Base-by-base conservation (phyloP, 164 flowering plant species). In the Malania oleifera region DNA sequence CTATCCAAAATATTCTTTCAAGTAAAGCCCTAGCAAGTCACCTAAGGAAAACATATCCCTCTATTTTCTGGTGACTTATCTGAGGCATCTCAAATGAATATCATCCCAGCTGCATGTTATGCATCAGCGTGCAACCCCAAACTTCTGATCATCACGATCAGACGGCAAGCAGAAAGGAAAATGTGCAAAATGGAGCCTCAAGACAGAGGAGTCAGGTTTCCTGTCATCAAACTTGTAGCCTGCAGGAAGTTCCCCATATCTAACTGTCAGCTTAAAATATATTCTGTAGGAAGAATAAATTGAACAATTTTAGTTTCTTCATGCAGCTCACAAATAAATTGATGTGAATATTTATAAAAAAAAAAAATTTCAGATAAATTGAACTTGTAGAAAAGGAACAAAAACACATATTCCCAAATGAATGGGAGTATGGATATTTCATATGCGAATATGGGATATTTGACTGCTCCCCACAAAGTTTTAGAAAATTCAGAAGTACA, bases 161-260 rank as follows among this genome's bases (percentile, higher is more conserved):
- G 80, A 60, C 48, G 82, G 77, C 48, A 67, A 76, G 25, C 72
- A 79, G 67, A 84, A 80, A 44, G 96, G 96, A 61, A 88, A 88
- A 31, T 77, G 79, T n/a, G 88, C 96, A 72, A 81, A 84, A 54
- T 75, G 75, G 57, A 88, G 81, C 60, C 62, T 83, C 69, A 86
- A 68, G 49, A 40, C 44, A 26, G 85, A 74, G 24, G 92, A 71
- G 28, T 85, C 80, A 1, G 87, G 80, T 55, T 88, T 84, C 79
- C 72, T 84, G 61, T 84, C 74, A 61, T 88, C 96, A 58, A 85
- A 88, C 71, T 76, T 78, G 71, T 88, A 85, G 43, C 84, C 96
- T 86, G 80, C 78, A 72, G 26, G 18, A 56, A 57, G 7, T 0
- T 12, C 17, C 40, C 52, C n/a, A 54, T 9, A 29, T 54, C 39